Conservation (phyloP, 345 rosid species). For the Excoecaria cochinchinensis region DNA sequence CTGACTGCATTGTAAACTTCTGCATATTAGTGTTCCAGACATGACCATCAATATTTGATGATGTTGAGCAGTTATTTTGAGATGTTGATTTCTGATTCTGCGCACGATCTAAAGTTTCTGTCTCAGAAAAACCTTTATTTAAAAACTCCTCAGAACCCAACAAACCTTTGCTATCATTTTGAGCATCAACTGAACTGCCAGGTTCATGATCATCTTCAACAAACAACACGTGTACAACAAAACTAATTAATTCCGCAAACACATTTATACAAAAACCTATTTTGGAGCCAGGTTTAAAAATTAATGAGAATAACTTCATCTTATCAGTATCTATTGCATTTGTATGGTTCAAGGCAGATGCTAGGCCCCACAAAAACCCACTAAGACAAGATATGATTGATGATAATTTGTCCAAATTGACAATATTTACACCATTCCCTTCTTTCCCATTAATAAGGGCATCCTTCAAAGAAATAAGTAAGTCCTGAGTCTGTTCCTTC, state of each 20-base stretch:
- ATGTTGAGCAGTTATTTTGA: slow-evolving; percentile 16
- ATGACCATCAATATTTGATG: slow-evolving; percentile 26
- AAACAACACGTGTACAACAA: slow-evolving; percentile 38
- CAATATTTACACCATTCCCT: slow-evolving; percentile 30
- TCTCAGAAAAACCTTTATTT: slow-evolving; percentile 4
- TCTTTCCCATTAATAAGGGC: slow-evolving; percentile 28
- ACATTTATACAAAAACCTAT: slow-evolving; percentile 33
- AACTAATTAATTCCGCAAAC: slow-evolving; percentile 45
- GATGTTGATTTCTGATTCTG: slow-evolving; percentile 17
- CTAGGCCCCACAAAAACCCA: slow-evolving; percentile 86
- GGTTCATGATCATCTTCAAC: slow-evolving; percentile 35
- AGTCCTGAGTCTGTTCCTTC: slow-evolving; percentile 52
- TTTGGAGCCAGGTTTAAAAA: slow-evolving; percentile 40
- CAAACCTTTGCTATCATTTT: slow-evolving; percentile 15
- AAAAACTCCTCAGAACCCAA: slow-evolving; percentile 20
- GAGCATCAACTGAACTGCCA: slow-evolving; percentile 28
- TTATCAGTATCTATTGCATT: slow-evolving; percentile 39
- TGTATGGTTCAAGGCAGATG: slow-evolving; percentile 47
- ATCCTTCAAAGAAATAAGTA: slow-evolving; percentile 43
- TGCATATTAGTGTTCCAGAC: slow-evolving; percentile 10
- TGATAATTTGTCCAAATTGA: slow-evolving; percentile 46
- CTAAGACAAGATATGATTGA: slow-evolving; percentile 56
- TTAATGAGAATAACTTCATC: slow-evolving; percentile 37
- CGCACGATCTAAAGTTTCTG: slow-evolving; percentile 8
- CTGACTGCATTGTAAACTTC: slow-evolving; percentile 8